Evolutionary conservation across 2,329 filamentous ascomycete genomes (phyloP).

Genomic region (Fusarium udum): DNA sequence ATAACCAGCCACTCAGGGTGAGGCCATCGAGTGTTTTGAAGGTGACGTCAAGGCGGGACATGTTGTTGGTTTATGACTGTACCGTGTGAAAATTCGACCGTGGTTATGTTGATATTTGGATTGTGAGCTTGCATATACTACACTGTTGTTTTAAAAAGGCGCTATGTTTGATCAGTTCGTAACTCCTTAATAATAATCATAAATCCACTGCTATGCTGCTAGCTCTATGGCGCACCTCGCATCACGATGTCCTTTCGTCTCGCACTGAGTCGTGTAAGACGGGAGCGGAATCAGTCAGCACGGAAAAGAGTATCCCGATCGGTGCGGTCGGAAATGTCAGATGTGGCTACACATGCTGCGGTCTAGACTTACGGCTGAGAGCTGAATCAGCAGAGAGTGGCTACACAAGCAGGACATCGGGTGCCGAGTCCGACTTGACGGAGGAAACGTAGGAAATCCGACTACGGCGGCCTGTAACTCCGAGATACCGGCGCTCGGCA

Average conservation of each 20-base stretch:
- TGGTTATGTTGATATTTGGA: not conserved
- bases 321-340: not conserved
- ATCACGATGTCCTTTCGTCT: not conserved
- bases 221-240: not conserved
- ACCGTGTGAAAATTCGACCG: not conserved
- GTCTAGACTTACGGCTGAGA: not conserved
- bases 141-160: not conserved
- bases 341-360: not conserved
- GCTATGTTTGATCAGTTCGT: not conserved
- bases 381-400: not conserved
- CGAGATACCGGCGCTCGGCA: not conserved
- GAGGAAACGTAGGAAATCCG: not conserved
- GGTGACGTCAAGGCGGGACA: not conserved
- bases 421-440: not conserved
- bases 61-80: not conserved
- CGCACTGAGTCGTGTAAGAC: not conserved
- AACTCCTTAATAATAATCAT: not conserved
- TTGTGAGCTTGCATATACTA: not conserved
- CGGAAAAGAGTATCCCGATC: not conserved
- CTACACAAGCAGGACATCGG: not conserved
- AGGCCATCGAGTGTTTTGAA: not conserved
- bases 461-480: not conserved
- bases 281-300: not conserved
- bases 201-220: rapidly evolving
- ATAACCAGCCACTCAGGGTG: not conserved